Evolutionary conservation across 306 rosid species (phyloP).

Genomic region (Acmispon strigosus): DNA sequence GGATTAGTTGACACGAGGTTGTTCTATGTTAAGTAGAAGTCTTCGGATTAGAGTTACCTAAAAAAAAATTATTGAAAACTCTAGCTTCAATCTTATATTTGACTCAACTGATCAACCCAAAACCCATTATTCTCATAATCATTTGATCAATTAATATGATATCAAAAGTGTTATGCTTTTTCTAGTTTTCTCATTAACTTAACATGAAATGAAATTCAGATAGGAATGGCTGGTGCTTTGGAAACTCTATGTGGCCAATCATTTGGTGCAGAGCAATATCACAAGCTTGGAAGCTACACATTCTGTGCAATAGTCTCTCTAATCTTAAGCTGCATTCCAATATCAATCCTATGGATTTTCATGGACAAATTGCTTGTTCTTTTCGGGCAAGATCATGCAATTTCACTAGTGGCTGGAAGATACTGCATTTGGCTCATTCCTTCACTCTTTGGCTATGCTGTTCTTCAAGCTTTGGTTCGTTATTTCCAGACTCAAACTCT

Average conservation of each 20-base stretch:
- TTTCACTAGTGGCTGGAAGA: constrained; percentile 27
- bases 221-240: constrained; percentile 42
- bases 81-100: too few species aligned
- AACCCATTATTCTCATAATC: neutral
- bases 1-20: too few species aligned
- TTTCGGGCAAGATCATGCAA: constrained; percentile 35
- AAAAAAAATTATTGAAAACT: too few species aligned
- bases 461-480: constrained; percentile 32
- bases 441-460: constrained; percentile 25
- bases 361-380: constrained; percentile 30
- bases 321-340: constrained; percentile 24
- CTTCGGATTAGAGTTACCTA: too few species aligned
- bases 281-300: constrained; percentile 32
- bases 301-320: constrained; percentile 25
- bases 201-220: constrained; percentile 10
- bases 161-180: neutral
- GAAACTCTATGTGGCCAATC: constrained; percentile 49
- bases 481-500: constrained; percentile 33
- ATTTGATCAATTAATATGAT: neutral
- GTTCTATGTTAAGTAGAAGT: too few species aligned
- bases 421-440: constrained; percentile 36
- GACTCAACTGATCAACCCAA: too few species aligned
- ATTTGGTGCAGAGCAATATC: constrained; percentile 37
- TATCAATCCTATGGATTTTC: constrained; percentile 35
- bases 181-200: neutral